These are phyloP conservation scores for Tolypocladium sp. DNA, from an alignment of 2,329 filamentous ascomycete species.

Conservation along the genomic window DNA sequence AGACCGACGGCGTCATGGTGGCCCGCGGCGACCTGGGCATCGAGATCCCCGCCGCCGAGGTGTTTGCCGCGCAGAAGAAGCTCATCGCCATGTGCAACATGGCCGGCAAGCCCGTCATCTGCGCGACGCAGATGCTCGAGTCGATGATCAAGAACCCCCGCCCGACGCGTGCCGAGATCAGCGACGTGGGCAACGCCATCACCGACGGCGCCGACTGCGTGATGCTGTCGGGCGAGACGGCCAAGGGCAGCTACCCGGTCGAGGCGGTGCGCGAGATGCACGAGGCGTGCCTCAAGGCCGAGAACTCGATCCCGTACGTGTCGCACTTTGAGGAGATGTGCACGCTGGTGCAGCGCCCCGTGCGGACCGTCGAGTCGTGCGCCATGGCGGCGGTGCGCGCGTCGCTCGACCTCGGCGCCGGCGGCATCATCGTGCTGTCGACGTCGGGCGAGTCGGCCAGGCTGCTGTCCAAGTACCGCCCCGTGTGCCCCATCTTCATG, in stretches of 20 bases:
- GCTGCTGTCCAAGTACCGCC: slow-evolving; percentile 95
- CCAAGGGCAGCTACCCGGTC: slow-evolving; percentile 90
- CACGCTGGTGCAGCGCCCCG: slow-evolving; percentile 71
- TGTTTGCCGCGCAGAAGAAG: slow-evolving; percentile 99
- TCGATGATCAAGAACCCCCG: slow-evolving; percentile 99
- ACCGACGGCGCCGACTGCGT: slow-evolving; percentile 98
- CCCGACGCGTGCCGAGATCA: slow-evolving; percentile 95
- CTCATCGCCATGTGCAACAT: slow-evolving; percentile 99
- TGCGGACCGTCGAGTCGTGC: slow-evolving; percentile 84
- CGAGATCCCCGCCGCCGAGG: slow-evolving; percentile 95
- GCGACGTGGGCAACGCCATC: slow-evolving; percentile 95
- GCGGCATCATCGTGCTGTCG: slow-evolving; percentile 91
- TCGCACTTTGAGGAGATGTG: slow-evolving; percentile 94
- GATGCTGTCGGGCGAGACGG: slow-evolving; percentile 98
- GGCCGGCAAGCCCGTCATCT: slow-evolving; percentile 97
- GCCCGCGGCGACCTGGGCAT: slow-evolving; percentile 94
- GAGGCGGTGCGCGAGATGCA: slow-evolving; percentile 97
- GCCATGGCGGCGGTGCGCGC: slow-evolving; percentile 95
- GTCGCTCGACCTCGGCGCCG: slow-evolving; percentile 91
- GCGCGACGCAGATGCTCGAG: slow-evolving; percentile 99
- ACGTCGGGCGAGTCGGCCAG: slow-evolving; percentile 93
- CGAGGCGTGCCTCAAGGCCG: slow-evolving; percentile 91
- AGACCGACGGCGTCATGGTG: slow-evolving; percentile 99
- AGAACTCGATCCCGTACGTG: slow-evolving; percentile 95
- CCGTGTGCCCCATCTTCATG: slow-evolving; percentile 99